Conservation (phyloP, 192 early-diverging fungal species). For the Dimargaris cristalligena region DNA sequence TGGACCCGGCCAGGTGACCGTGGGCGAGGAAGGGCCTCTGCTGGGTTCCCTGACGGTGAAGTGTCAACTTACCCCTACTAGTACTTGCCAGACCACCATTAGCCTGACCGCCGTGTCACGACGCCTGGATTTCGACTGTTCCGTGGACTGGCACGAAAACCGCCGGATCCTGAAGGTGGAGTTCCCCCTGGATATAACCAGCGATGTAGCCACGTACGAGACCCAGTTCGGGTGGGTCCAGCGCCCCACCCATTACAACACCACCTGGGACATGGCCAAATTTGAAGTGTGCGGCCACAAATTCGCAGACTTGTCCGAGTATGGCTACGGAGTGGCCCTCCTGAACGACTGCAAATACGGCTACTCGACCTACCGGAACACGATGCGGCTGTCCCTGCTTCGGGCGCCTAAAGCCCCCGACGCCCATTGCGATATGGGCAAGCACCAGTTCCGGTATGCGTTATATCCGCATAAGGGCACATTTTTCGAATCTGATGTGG, state of each 20-base stretch:
- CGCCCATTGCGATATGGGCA: constrained; percentile 38
- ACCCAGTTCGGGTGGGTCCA: constrained; percentile 85
- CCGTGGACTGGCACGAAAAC: constrained; percentile 86
- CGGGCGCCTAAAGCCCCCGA: constrained; percentile 72
- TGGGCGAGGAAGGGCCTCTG: constrained; percentile 67
- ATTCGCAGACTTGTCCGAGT: constrained; percentile 92
- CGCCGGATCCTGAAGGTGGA: constrained; percentile 80
- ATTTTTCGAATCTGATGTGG: constrained; percentile 71
- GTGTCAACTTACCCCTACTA: constrained; percentile 43
- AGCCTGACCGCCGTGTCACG: constrained; percentile 52
- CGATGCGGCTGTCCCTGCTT: constrained; percentile 69
- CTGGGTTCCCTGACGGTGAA: constrained; percentile 52
- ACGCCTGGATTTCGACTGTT: constrained; percentile 73
- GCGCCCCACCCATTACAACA: constrained; percentile 92
- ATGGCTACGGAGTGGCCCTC: constrained; percentile 84
- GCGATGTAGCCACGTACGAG: constrained; percentile 85
- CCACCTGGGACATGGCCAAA: constrained; percentile 66
- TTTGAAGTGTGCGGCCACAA: constrained; percentile 98
- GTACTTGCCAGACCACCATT: constrained; percentile 56
- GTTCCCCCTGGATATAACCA: constrained; percentile 70
- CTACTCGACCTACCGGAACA: constrained; percentile 62
- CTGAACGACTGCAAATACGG: constrained; percentile 98
- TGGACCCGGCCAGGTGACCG: constrained; percentile 15
- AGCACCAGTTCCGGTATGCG: constrained; percentile 76
- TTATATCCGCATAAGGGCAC: constrained; percentile 72